Evolutionary conservation across 1,139 yeast genomes (phyloP).

Genomic region (Taphrina wiesneri): DNA sequence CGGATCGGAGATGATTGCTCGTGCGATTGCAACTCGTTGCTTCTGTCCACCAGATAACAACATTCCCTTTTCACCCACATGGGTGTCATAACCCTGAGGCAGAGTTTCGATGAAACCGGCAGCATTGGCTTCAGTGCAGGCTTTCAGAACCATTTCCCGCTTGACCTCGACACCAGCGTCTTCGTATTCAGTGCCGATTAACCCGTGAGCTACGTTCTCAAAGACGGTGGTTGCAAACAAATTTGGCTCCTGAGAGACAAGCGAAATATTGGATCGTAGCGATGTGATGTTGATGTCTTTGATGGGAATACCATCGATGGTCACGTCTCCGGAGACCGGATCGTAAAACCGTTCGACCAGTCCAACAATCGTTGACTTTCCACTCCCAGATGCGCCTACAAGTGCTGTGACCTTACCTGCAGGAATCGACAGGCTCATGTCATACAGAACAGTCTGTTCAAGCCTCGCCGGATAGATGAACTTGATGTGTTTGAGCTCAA

Average conservation of each 20-base stretch:
- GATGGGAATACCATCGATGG: conserved; percentile 52
- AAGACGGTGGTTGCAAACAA: conserved; percentile 67
- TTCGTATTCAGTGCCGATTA: conserved; percentile 45
- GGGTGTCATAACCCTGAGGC: conserved; percentile 60
- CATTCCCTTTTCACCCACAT: conserved; percentile 56
- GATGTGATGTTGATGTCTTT: conserved; percentile 52
- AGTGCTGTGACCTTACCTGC: conserved; percentile 60
- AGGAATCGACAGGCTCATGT: conserved; percentile 55
- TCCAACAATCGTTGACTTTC: conserved; percentile 68
- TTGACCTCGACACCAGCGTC: conserved; percentile 50
- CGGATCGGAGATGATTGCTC: conserved; percentile 68
- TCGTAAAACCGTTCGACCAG: conserved; percentile 58
- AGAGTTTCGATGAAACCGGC: conserved; percentile 55
- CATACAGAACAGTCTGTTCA: conserved; percentile 66
- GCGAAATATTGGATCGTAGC: conserved; percentile 57
- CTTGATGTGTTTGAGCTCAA: conserved; percentile 64
- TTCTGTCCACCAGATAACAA: conserved; percentile 78
- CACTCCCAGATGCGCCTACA: conserved; percentile 77
- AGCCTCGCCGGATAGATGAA: conserved; percentile 89
- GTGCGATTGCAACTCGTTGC: conserved; percentile 72
- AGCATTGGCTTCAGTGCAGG: conserved; percentile 54
- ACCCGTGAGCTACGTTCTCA: conserved; percentile 68
- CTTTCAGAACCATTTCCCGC: conserved; percentile 50
- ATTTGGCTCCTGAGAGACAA: conserved; percentile 72
- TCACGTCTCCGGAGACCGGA: conserved; percentile 47